Conservation (phyloP, 1,139 yeast species). For the Kodamaea derodonti region DNA sequence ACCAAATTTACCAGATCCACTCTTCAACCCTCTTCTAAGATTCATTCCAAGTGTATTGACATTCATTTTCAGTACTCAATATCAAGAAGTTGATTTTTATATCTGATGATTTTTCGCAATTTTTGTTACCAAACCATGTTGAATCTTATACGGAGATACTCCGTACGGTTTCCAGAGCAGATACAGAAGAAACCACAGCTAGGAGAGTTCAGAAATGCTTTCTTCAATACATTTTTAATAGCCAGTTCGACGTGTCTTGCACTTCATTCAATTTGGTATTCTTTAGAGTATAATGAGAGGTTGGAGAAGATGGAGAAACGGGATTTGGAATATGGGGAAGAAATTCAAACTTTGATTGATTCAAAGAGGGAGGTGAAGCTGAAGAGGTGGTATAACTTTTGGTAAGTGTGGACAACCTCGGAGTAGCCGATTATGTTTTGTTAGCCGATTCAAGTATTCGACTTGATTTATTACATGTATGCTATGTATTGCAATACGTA, state of each 20-base stretch:
- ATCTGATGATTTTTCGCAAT: neutral
- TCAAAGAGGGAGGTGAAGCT: slow-evolving; percentile 20
- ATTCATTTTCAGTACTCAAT: too few species aligned
- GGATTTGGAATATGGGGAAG: slow-evolving; percentile 26
- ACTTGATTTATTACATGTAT: too few species aligned
- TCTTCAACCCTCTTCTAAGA: too few species aligned
- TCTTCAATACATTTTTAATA: slow-evolving; percentile 37
- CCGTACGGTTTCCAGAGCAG: slow-evolving; percentile 13
- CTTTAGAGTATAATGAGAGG: slow-evolving; percentile 30
- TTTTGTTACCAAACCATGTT: slow-evolving; percentile 1
- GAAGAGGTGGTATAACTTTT: slow-evolving; percentile 23
- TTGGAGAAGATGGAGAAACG: slow-evolving; percentile 21
- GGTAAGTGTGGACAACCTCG: slow-evolving; percentile 20
- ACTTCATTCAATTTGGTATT: slow-evolving; percentile 32
- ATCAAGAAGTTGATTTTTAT: too few species aligned
- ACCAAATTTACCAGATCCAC: too few species aligned
- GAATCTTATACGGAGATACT: slow-evolving; percentile 2
- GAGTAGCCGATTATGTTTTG: too few species aligned
- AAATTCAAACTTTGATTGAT: slow-evolving; percentile 31
- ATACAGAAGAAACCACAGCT: slow-evolving; percentile 28
- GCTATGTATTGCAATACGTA: too few species aligned
- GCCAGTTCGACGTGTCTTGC: slow-evolving; percentile 39
- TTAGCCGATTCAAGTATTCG: too few species aligned
- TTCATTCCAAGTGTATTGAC: too few species aligned
- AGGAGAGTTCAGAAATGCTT: slow-evolving; percentile 36